Base-by-base conservation (phyloP, 805 yeast species). In the Pichia ethanolica region DNA sequence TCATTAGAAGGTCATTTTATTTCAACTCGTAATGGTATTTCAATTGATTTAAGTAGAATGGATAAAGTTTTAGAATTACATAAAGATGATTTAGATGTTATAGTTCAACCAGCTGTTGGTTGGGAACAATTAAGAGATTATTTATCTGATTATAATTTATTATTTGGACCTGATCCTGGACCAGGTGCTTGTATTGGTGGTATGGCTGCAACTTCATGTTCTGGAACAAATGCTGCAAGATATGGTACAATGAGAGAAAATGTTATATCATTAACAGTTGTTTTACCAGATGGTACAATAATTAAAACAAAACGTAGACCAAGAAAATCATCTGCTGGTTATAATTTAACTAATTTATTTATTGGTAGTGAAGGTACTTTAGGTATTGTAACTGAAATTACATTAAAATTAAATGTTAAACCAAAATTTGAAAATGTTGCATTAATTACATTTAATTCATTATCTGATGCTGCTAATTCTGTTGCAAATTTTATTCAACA, bases 361-460 rank as follows among this genome's bases (percentile, higher is more conserved):
- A 77, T 86, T 56, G 96, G 96, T 0, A 76, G 83, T 45, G 96
- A 88, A 61, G 96, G 96, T 30, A 88, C 90, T 3, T 61, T 83
- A 45, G 89, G 89, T 4, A 68, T 83, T 44, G 80, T 83, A 35
- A 83, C 89, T 20, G 89, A 83, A 59, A 74, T 82, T 44, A 81
- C 86, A 11, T 71, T 83, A 45, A 83, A 82, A 59, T 60, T 83
- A 44, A 79, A 81, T 53, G 86, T 82, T 11, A 75, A 77, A 49
- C 86, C 88, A 6, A 69, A 67, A 39, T 65, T 67, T 50, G 88
- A 83, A 65, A 71, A 67, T 46, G 89, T 89, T 25, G 84, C 83
- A 25, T 83, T 87, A 38, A 85, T 85, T 12, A 71, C 86, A 5
- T 89, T 88, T 66, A 76, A 78, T 3, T 68, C 76, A 8, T 72